These are phyloP conservation scores for Cutaneotrichosporon sp. DNA, from an alignment of 1,284 basidiomycete genomes.

Conservation along the genomic window DNA sequence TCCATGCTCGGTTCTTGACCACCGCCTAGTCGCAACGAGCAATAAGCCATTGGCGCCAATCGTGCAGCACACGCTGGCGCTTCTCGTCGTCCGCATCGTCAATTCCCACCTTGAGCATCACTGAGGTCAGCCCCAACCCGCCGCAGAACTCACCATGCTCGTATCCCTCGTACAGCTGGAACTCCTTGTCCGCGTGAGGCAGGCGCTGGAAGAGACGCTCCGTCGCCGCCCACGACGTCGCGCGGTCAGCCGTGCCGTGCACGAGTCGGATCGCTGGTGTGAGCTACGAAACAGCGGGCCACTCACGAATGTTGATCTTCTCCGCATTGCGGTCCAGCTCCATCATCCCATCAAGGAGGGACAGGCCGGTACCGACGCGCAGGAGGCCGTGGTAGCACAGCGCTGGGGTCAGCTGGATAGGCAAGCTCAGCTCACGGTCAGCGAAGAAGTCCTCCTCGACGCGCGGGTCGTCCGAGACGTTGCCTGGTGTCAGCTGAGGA, in stretches of 20 bases:
- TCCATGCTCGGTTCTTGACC: not conserved
- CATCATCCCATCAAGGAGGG: constrained; percentile 50
- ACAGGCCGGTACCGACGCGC: constrained; percentile 51
- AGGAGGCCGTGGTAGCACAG: constrained; percentile 52
- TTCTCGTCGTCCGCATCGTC: constrained; percentile 47
- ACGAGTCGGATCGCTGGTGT: constrained; percentile 49
- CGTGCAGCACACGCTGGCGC: constrained; percentile 45
- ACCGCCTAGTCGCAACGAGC: constrained; percentile 28
- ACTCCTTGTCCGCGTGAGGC: constrained; percentile 46
- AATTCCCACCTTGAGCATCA: constrained; percentile 48
- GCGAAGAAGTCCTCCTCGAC: constrained; percentile 50
- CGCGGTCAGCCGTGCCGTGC: constrained; percentile 52
- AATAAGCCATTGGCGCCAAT: constrained; percentile 47
- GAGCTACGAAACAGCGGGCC: not conserved
- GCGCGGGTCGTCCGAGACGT: constrained; percentile 53
- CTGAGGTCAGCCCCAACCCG: constrained; percentile 25
- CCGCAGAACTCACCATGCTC: constrained; percentile 52
- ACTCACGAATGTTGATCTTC: constrained; percentile 43
- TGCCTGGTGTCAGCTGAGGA: constrained; percentile 36
- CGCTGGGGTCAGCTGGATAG: constrained; percentile 23
- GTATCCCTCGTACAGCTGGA: constrained; percentile 52
- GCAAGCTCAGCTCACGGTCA: constrained; percentile 46
- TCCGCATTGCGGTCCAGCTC: constrained; percentile 43
- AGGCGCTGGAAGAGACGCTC: constrained; percentile 47
- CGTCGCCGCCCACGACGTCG: constrained; percentile 49